Evolutionary conservation across 257 asterid genomes (phyloP), one percentile per base, ranked within the genome.

Genomic region (Ilex aquifolium): DNA sequence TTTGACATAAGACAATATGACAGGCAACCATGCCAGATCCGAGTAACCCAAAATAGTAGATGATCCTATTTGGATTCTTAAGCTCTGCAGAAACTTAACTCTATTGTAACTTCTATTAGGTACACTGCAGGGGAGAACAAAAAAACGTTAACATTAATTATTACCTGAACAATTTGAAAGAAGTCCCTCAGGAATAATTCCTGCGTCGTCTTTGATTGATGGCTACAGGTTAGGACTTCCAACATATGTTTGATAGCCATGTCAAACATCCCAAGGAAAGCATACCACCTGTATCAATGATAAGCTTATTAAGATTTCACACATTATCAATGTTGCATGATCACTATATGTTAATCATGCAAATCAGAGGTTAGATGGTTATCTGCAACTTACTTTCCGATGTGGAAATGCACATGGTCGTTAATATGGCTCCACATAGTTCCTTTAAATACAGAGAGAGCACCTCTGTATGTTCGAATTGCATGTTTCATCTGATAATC

Each of bases 341-440:
- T 14, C 52, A 46, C 11, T 10, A 46, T 46, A 7, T 46, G 10
- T 46, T 46, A 6, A 10, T 14, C 52, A 46, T 10, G 52, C 52
- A 57, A 17, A 52, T 44, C 39, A 21, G 39, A 59, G 10, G 65
- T 57, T 54, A 57, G 56, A 56, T 71, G 36, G 30, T 57, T 68
- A 46, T 65, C 67, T 3, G 66, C 54, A 67, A 63, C 81, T 82
- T 84, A 93, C 99, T 85, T 93, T 79, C 99, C 99, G 72, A 93
- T 84, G 62, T 90, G 90, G 80, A 87, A 93, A 79, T 93, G 91
- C 72, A 93, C 96, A 77, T 93, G 99, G 76, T 93, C 97, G 75
- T 83, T 84, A 75, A 93, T 88, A 77, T 79, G 96, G 77, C 79
- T 77, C 99, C 99, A 93, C 5, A 92, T 49, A 46, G 95, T 82